Evolutionary conservation across 441 rosid genomes (phyloP).

Genomic region (Pelargonium fulgidum): DNA sequence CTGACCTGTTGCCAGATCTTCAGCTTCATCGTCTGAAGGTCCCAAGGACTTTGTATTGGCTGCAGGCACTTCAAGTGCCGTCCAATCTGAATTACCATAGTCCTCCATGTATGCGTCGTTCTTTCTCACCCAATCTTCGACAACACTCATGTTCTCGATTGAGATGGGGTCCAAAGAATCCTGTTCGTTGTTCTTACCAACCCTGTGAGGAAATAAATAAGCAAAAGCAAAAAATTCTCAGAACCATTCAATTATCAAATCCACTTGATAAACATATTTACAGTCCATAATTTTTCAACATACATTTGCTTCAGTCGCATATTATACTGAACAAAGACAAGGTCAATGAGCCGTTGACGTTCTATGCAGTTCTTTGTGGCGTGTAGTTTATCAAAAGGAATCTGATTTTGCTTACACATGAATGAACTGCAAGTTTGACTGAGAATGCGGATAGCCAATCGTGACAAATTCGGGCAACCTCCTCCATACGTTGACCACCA

Average conservation of each 20-base stretch:
- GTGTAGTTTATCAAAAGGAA: constrained; percentile 40
- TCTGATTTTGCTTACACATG: constrained; percentile 34
- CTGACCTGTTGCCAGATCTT: constrained; percentile 54
- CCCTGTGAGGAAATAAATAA: constrained; percentile 23
- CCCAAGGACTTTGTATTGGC: constrained; percentile 32
- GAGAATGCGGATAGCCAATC: constrained; percentile 65
- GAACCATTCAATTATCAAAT: not conserved
- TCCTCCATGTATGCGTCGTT: constrained; percentile 44
- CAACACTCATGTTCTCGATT: constrained; percentile 29
- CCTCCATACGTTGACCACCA: constrained; percentile 98
- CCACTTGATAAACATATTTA: not conserved
- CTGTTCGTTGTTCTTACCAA: constrained; percentile 33
- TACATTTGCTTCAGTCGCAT: constrained; percentile 45
- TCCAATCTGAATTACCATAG: constrained; percentile 57
- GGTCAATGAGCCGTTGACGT: constrained; percentile 48
- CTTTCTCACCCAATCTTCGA: constrained; percentile 73
- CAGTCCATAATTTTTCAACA: constrained; percentile 18
- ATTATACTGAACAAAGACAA: constrained; percentile 54
- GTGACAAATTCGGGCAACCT: constrained; percentile 79
- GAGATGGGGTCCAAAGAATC: constrained; percentile 44
- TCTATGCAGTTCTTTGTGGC: constrained; percentile 53
- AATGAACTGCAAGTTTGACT: constrained; percentile 68
- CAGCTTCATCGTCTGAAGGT: constrained; percentile 45
- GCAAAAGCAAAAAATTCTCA: constrained; percentile 11
- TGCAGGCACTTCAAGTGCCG: constrained; percentile 44